Base-by-base conservation (phyloP, 192 early-diverging fungal genomes). In the Polychytrium aggregatum region DNA sequence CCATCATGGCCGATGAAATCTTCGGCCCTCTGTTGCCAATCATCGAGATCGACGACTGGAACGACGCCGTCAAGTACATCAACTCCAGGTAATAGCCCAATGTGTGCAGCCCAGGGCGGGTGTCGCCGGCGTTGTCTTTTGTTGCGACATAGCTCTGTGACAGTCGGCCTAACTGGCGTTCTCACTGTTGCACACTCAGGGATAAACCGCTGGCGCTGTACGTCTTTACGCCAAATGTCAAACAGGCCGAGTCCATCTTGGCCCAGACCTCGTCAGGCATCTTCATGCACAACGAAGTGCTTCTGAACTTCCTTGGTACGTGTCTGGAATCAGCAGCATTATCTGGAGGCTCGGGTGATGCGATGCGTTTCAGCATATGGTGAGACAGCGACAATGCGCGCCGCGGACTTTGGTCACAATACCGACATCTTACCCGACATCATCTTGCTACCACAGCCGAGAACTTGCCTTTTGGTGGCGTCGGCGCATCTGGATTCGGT, bases 1-100 rank as follows among this genome's bases (percentile, higher is more conserved):
- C 68, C 6, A 16, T 65, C 47, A 89, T 94, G 90, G 41, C 68
- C 18, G 80, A 81, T 25, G 93, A 98, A 63, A 57, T 98, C 35
- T 95, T 98, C 74, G 94, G 89, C 18, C 94, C 94, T 2, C 59
- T 94, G 29, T 59, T 98, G 48, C 88, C 88, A 14, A 69, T 98
- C 45, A 41, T 94, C 24, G 52, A 48, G 41, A 44, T 64, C 35
- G 62, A 62, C n/a, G 30, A 36, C 17, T 31, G 53, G 16, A 52
- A 70, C 18, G 65, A 68, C 37, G 63, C 54, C 37, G 61, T 68
- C 36, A 39, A 22, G 11, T 56, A 49, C 30, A 43, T 76, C 33
- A 44, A 48, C n/a, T 37, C 37, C 28, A 52, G 53, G 60, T 56
- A 39, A 21, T 37, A 41, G 20, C 35, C 28, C n/a, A 29, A 25